These are phyloP conservation scores for Hyaloscypha bicolor DNA, from an alignment of 495 filamentous ascomycete genomes.

Conservation along the genomic window DNA sequence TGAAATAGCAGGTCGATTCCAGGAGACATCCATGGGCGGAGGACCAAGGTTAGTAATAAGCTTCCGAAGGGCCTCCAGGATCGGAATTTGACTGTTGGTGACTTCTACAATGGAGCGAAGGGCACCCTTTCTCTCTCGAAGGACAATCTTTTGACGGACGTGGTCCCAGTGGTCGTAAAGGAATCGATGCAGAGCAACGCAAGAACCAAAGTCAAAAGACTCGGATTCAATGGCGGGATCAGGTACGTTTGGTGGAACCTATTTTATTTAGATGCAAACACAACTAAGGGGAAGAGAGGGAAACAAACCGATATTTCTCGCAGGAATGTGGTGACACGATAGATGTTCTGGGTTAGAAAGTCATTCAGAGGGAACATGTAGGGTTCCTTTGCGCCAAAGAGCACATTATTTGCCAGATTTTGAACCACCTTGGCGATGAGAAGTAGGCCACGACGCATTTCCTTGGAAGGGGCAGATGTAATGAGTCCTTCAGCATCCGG, in stretches of 20 bases:
- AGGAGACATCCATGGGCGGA: slow-evolving; percentile 63
- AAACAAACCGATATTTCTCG: slow-evolving; percentile 59
- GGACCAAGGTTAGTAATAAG: slow-evolving; percentile 65
- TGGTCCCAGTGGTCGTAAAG: slow-evolving; percentile 71
- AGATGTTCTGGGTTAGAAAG: slow-evolving; percentile 65
- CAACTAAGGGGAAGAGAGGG: background rate
- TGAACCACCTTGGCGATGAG: slow-evolving; percentile 70
- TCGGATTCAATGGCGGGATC: slow-evolving; percentile 42
- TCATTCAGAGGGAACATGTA: slow-evolving; percentile 70
- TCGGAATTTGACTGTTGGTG: slow-evolving; percentile 45
- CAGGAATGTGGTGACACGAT: slow-evolving; percentile 62
- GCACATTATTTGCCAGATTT: slow-evolving; percentile 68
- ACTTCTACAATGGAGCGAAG: slow-evolving; percentile 53
- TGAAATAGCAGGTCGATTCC: slow-evolving; percentile 62
- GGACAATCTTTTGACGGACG: slow-evolving; percentile 61
- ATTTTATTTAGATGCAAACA: slow-evolving; percentile 29
- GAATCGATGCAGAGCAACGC: slow-evolving; percentile 65
- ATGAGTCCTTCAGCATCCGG: slow-evolving; percentile 68
- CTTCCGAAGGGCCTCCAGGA: slow-evolving; percentile 53
- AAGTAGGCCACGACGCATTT: slow-evolving; percentile 65
- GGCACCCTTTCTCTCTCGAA: slow-evolving; percentile 54
- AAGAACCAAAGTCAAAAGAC: slow-evolving; percentile 67
- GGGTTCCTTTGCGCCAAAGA: slow-evolving; percentile 70
- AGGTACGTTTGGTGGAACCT: slow-evolving; percentile 43
- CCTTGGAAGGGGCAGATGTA: slow-evolving; percentile 56